A percentile compares a stretch with the other conserved stretches of the same genome.
phyloP scores from a whole-genome alignment of 805 yeast genomes.

The Saturnispora mendoncae region DNA sequence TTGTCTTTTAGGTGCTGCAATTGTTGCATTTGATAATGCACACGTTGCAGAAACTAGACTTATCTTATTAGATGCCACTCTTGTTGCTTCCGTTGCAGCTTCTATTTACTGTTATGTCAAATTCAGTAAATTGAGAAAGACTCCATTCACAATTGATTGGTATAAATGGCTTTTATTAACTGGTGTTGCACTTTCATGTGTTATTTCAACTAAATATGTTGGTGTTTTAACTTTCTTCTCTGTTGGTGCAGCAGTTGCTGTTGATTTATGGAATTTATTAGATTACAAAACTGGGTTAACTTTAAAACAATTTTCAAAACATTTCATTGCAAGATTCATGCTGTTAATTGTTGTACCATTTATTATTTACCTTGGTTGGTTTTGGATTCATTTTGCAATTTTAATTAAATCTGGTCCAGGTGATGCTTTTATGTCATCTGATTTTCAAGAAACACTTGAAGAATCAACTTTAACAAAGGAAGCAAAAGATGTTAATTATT shows the following conservation, averaged over 20 bases:
- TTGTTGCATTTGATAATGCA: slow-evolving; percentile 83
- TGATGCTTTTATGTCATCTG: slow-evolving; percentile 88
- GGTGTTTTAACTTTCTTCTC: slow-evolving; percentile 88
- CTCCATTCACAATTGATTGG: slow-evolving; percentile 68
- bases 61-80: slow-evolving; percentile 84
- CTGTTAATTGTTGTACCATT: slow-evolving; percentile 75
- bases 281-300: slow-evolving; percentile 63
- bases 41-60: slow-evolving; percentile 86
- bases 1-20: slow-evolving; percentile 61
- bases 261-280: slow-evolving; percentile 82
- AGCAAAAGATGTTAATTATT: slow-evolving; percentile 63
- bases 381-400: slow-evolving; percentile 80
- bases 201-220: slow-evolving; percentile 91
- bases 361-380: slow-evolving; percentile 77
- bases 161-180: slow-evolving; percentile 80
- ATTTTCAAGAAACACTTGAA: slow-evolving; percentile 84
- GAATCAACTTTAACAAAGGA: slow-evolving; percentile 71
- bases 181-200: slow-evolving; percentile 82
- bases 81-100: slow-evolving; percentile 73
- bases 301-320: slow-evolving; percentile 48
- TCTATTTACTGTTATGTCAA: slow-evolving; percentile 71
- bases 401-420: slow-evolving; percentile 90
- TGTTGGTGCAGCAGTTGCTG: slow-evolving; percentile 76
- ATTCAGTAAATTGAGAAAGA: slow-evolving; percentile 60
- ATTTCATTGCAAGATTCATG: slow-evolving; percentile 64